phyloP scores from a whole-genome alignment of 2,329 filamentous ascomycete genomes.

The Lachnellula hyalina region DNA sequence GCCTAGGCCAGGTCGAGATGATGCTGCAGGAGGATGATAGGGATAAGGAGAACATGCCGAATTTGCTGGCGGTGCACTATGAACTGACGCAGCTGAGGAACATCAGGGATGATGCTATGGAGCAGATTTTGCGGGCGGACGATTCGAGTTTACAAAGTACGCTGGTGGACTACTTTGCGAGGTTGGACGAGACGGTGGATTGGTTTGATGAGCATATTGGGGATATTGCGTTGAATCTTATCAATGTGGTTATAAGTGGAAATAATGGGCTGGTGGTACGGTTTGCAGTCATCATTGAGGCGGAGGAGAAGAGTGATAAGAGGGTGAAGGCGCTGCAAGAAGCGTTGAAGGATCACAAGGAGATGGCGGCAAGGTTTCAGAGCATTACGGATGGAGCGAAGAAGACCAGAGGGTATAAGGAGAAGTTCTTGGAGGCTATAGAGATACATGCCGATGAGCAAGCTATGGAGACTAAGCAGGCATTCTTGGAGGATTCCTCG shows the following conservation, averaged over 20 bases:
- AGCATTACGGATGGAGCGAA: conserved; percentile 92
- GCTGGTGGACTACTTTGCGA: conserved; percentile 81
- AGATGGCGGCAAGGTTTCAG: conserved; percentile 88
- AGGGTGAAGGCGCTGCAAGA: conserved; percentile 88
- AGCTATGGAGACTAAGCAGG: conserved; percentile 55
- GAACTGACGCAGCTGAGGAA: conserved; percentile 87
- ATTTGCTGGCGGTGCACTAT: conserved; percentile 84
- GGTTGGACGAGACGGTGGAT: conserved; percentile 80
- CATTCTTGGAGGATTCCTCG: conserved; percentile 78
- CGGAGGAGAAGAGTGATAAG: conserved; percentile 94
- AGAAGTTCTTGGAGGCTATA: conserved; percentile 78
- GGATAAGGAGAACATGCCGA: conserved; percentile 85
- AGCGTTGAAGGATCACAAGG: conserved; percentile 90
- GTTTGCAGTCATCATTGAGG: conserved; percentile 85
- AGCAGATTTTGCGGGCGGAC: conserved; percentile 78
- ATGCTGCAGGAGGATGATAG: conserved; percentile 80
- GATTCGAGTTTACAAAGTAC: conserved; percentile 74
- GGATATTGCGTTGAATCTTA: conserved; percentile 81
- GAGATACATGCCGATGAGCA: conserved; percentile 56
- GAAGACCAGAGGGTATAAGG: conserved; percentile 90
- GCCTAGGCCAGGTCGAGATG: conserved; percentile 68
- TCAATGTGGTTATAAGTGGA: conserved; percentile 77
- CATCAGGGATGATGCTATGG: conserved; percentile 92
- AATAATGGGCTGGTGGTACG: conserved; percentile 88
- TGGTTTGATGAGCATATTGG: conserved; percentile 97